Evolutionary conservation across 2,329 filamentous ascomycete species (phyloP).

Genomic region (Fusarium sacchari): DNA sequence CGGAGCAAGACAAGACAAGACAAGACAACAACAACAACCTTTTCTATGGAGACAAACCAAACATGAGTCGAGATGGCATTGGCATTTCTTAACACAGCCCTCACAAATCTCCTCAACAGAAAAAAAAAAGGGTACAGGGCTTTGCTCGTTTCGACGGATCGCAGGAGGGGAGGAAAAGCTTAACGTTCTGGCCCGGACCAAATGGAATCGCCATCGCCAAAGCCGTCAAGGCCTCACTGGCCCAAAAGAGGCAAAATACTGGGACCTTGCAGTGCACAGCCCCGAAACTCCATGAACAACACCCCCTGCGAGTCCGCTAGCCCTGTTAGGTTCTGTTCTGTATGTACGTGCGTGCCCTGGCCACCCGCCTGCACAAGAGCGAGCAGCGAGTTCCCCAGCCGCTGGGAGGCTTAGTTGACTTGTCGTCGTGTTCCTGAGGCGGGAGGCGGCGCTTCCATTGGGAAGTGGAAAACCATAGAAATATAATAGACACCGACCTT

Average conservation of each 20-base stretch:
- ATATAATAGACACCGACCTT: conserved; percentile 34
- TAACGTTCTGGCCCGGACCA: conserved; percentile 29
- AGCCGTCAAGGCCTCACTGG: conserved; percentile 21
- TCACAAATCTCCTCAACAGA: conserved; percentile 24
- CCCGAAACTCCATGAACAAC: conserved; percentile 7
- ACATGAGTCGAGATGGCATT: conserved; percentile 19
- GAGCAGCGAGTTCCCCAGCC: conserved; percentile 13
- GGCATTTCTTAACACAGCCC: conserved; percentile 23
- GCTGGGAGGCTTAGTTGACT: conserved; percentile 25
- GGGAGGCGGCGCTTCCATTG: conserved; percentile 6
- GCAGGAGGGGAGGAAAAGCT: conserved; percentile 20
- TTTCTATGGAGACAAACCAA: not conserved
- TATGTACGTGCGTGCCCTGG: conserved; percentile 12
- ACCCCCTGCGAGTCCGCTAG: conserved; percentile 2
- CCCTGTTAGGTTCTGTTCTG: conserved; percentile 4
- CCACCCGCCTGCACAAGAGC: conserved; percentile 2
- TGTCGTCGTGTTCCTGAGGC: conserved; percentile 26
- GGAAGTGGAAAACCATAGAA: conserved; percentile 4
- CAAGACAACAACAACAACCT: not conserved
- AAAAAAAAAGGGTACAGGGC: conserved; percentile 10
- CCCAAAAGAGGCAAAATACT: conserved; percentile 2
- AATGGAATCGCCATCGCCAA: conserved; percentile 37
- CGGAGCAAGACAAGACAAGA: not conserved
- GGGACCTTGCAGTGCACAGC: conserved; percentile 27
- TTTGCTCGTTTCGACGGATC: not conserved